Evolutionary conservation across 129 eudicot species (phyloP).

Genomic region (Dittrichia graveolens): DNA sequence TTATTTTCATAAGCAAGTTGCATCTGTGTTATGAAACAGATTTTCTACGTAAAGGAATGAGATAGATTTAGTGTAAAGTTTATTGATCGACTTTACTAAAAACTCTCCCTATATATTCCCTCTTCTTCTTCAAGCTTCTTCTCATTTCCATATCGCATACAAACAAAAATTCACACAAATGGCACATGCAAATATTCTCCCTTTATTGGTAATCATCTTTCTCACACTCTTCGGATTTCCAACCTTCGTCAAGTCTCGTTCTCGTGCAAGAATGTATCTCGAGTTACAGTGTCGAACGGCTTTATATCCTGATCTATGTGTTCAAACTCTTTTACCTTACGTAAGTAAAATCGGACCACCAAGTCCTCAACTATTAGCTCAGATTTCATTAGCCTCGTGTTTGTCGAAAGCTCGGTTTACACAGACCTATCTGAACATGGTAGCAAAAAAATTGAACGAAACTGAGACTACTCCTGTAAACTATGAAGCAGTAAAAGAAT

Average conservation of each 20-base stretch:
- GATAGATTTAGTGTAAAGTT: conserved; percentile 16
- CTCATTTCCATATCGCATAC: conserved; percentile 28
- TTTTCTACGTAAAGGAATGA: conserved; percentile 33
- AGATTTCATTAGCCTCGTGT: conserved; percentile 53
- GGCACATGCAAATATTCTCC: conserved; percentile 25
- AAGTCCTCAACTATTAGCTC: conserved; percentile 56
- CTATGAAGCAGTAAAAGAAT: conserved; percentile 46
- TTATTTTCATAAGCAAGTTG: conserved; percentile 16
- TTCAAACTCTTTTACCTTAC: conserved; percentile 39
- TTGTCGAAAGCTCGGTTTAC: conserved; percentile 51
- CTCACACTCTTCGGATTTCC: conserved; percentile 40
- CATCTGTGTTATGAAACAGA: conserved; percentile 35
- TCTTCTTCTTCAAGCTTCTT: neutral
- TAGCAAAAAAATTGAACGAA: conserved; percentile 39
- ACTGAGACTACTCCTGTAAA: conserved; percentile 37
- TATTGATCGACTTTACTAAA: neutral
- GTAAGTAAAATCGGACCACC: conserved; percentile 28
- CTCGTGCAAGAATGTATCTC: conserved; percentile 57
- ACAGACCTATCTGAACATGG: conserved; percentile 40
- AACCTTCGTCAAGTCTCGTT: conserved; percentile 35
- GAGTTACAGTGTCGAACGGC: conserved; percentile 54
- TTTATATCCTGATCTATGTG: conserved; percentile 50
- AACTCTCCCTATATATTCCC: conserved; percentile 30
- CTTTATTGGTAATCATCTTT: conserved; percentile 28
- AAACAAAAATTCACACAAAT: conserved; percentile 29